phyloP scores from a whole-genome alignment of 2,329 filamentous ascomycete genomes.

The Scleromitrula shiraiana region DNA sequence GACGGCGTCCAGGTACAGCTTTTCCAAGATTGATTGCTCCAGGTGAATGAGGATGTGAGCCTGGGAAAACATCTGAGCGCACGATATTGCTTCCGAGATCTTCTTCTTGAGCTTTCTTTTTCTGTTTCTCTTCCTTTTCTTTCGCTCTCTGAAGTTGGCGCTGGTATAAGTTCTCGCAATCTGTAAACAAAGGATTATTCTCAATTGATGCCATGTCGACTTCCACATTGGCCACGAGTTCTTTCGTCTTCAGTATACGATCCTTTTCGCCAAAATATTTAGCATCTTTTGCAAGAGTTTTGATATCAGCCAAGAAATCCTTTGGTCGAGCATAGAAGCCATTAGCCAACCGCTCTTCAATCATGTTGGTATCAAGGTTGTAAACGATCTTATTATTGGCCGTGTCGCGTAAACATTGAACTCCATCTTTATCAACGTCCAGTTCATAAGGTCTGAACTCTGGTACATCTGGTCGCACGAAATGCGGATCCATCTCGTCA shows the following conservation, averaged over 20 bases:
- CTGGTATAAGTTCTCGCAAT: slow-evolving; percentile 76
- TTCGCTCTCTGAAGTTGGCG: slow-evolving; percentile 60
- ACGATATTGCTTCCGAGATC: slow-evolving; percentile 25
- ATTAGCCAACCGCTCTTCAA: slow-evolving; percentile 94
- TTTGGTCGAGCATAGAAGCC: slow-evolving; percentile 88
- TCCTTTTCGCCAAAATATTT: slow-evolving; percentile 76
- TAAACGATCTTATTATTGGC: slow-evolving; percentile 82
- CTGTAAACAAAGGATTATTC: slow-evolving; percentile 54
- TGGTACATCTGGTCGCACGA: slow-evolving; percentile 43
- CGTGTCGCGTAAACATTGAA: slow-evolving; percentile 67
- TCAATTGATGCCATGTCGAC: slow-evolving; percentile 81
- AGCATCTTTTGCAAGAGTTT: slow-evolving; percentile 75
- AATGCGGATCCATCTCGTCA: slow-evolving; percentile 71
- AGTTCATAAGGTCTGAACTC: slow-evolving; percentile 71
- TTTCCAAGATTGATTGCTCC: slow-evolving; percentile 57
- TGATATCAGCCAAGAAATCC: slow-evolving; percentile 85
- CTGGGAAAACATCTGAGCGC: slow-evolving; percentile 40
- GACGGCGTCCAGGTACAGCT: slow-evolving; percentile 45
- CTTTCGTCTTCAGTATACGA: slow-evolving; percentile 76
- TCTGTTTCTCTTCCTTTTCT: slow-evolving; percentile 50
- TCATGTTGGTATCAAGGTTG: slow-evolving; percentile 85
- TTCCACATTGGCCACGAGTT: slow-evolving; percentile 86
- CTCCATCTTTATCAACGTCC: slow-evolving; percentile 69
- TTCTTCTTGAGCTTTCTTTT: slow-evolving; percentile 38
- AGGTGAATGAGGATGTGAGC: slow-evolving; percentile 41